phyloP scores from a whole-genome alignment of 306 rosid species.

The Quercus variabilis region DNA sequence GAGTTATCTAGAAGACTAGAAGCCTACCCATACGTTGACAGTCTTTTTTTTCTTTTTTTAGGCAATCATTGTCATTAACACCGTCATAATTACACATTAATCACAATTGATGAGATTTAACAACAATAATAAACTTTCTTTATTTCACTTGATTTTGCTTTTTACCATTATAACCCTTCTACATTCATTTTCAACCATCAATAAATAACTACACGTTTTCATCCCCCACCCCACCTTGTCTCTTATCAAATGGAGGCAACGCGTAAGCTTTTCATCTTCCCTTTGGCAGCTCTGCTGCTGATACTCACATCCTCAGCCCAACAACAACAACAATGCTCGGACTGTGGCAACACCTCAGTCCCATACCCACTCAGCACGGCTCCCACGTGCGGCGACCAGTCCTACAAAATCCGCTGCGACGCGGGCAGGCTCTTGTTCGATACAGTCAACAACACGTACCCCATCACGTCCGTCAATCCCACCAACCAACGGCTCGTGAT shows the following conservation, averaged over 20 bases:
- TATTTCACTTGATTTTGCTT: too few relatives aligned
- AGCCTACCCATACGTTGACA: too few relatives aligned
- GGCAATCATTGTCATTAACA: too few relatives aligned
- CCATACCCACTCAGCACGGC: constrained; percentile 72
- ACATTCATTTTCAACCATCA: too few relatives aligned
- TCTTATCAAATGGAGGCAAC: constrained; percentile 19
- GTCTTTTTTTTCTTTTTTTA: too few relatives aligned
- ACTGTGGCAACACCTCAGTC: constrained; percentile 57
- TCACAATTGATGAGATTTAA: too few relatives aligned
- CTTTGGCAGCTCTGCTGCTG: constrained; percentile 28
- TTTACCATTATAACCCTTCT: too few relatives aligned
- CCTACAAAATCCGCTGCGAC: constrained; percentile 63
- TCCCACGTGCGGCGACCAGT: constrained; percentile 56
- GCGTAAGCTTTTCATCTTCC: constrained; percentile 21
- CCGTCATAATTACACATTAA: too few relatives aligned
- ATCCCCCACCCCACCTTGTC: background rate
- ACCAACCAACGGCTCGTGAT: constrained; percentile 53
- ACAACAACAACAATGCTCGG: constrained; percentile 31
- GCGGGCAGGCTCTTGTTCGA: constrained; percentile 44
- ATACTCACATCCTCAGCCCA: constrained; percentile 2
- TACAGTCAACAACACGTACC: constrained; percentile 66
- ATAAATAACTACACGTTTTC: background rate
- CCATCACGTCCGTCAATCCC: constrained; percentile 54
- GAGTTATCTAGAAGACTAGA: too few relatives aligned
- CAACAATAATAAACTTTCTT: too few relatives aligned